phyloP scores from a whole-genome alignment of 495 filamentous ascomycete species.

The Hypoxylon lenormandii region DNA sequence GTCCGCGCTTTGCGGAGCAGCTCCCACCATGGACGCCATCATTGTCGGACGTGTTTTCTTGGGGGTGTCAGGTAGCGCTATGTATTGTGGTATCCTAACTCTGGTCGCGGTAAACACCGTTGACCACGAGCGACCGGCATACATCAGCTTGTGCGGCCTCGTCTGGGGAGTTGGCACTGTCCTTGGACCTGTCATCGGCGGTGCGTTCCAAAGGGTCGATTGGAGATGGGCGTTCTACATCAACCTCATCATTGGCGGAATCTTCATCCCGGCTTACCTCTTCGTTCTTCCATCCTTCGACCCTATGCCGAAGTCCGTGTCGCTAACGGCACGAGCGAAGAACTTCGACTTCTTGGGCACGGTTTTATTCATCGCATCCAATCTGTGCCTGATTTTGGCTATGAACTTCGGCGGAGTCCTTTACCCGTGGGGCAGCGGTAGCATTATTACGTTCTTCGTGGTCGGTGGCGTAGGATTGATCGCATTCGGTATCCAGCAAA shows the following conservation, averaged over 20 bases:
- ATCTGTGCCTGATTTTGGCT: slow-evolving; percentile 59
- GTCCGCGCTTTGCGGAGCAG: slow-evolving; percentile 65
- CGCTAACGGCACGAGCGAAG: slow-evolving; percentile 21
- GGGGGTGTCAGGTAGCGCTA: slow-evolving; percentile 57
- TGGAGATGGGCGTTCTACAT: slow-evolving; percentile 76
- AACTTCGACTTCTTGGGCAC: slow-evolving; percentile 56
- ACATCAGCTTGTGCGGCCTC: slow-evolving; percentile 54
- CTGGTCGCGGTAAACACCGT: slow-evolving; percentile 58
- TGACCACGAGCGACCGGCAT: slow-evolving; percentile 57
- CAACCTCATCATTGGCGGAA: slow-evolving; percentile 68
- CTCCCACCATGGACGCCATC: slow-evolving; percentile 62
- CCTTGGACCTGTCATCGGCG: slow-evolving; percentile 70
- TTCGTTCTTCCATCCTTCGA: slow-evolving; percentile 59
- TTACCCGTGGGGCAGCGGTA: slow-evolving; percentile 62
- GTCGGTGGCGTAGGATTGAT: slow-evolving; percentile 62
- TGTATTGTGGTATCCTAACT: slow-evolving; percentile 62
- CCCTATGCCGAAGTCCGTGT: slow-evolving; percentile 22
- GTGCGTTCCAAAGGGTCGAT: slow-evolving; percentile 65
- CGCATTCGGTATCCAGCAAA: slow-evolving; percentile 63
- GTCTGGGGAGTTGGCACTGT: slow-evolving; percentile 64
- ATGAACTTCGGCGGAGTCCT: slow-evolving; percentile 66
- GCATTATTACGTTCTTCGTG: slow-evolving; percentile 65
- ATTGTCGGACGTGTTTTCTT: slow-evolving; percentile 60
- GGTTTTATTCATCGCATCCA: slow-evolving; percentile 54
- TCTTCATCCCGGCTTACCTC: slow-evolving; percentile 65